phyloP scores from a whole-genome alignment of 768 basidiomycete genomes.

The Mycena metata region DNA sequence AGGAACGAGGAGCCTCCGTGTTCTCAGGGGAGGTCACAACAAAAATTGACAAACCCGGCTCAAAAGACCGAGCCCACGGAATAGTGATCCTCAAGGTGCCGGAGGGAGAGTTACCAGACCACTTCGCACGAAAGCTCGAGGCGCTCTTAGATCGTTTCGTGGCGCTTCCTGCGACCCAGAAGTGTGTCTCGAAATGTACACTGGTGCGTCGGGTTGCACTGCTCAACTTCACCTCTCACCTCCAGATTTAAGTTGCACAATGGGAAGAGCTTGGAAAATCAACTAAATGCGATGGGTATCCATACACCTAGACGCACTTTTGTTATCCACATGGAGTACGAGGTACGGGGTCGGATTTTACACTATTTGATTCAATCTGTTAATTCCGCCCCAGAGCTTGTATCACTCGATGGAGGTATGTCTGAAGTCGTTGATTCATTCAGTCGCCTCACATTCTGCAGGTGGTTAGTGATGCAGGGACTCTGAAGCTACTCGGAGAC shows the following conservation, averaged over 20 bases:
- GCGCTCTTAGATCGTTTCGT: background rate
- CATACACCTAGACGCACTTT: background rate
- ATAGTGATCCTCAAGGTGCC: slow-evolving; percentile 8
- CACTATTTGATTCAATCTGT: background rate
- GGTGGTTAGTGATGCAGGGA: background rate
- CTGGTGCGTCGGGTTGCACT: background rate
- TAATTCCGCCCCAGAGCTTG: background rate
- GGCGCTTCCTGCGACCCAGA: slow-evolving; percentile 10
- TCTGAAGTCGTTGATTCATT: background rate
- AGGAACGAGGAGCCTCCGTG: background rate
- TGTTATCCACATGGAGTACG: background rate
- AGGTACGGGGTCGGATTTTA: background rate
- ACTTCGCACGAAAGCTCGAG: background rate
- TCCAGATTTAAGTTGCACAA: background rate
- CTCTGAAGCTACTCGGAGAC: background rate
- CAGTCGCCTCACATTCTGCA: background rate
- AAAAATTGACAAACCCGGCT: slow-evolving; percentile 5
- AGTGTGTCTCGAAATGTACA: background rate
- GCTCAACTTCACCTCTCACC: background rate
- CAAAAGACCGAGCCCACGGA: background rate
- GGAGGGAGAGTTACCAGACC: background rate
- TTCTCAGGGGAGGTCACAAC: background rate
- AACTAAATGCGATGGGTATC: background rate
- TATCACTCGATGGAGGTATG: slow-evolving; percentile 1
- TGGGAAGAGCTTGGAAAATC: background rate